Conservation (phyloP, 169 alveolate species). For the Miamiensis avidus region DNA sequence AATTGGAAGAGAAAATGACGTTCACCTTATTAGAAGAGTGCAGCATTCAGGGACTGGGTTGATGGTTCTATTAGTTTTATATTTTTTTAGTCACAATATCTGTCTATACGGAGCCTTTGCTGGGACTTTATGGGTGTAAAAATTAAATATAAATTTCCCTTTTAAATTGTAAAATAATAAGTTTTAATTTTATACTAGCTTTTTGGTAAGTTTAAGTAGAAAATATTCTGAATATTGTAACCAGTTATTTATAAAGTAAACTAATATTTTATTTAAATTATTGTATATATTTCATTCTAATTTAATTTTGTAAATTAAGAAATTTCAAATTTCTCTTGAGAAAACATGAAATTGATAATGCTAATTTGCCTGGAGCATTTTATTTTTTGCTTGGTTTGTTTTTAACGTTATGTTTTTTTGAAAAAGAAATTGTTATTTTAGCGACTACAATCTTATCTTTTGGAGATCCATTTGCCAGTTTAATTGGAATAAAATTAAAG, state of each 20-base stretch:
- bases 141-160: too few relatives aligned
- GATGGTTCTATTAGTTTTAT: not conserved
- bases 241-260: too few relatives aligned
- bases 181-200: not conserved
- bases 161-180: too few relatives aligned
- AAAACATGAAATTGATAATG: slow-evolving; percentile 7
- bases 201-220: too few relatives aligned
- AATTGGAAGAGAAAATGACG: slow-evolving; percentile 30
- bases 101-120: slow-evolving; percentile 3
- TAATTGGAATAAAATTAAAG: slow-evolving; percentile 11
- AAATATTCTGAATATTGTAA: too few relatives aligned
- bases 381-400: slow-evolving; percentile 21
- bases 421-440: not conserved
- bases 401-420: slow-evolving; percentile 3
- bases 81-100: not conserved
- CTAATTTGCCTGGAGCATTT: slow-evolving; percentile 15
- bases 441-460: slow-evolving; percentile 6
- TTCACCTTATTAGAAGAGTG: slow-evolving; percentile 22
- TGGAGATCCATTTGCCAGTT: slow-evolving; percentile 30
- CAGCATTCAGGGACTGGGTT: slow-evolving; percentile 10
- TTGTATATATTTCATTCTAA: too few relatives aligned
- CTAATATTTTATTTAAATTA: too few relatives aligned
- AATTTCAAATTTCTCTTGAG: slow-evolving; percentile 7
- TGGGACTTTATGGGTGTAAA: not conserved
- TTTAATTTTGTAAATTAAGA: not conserved